Conservation (phyloP, 1,284 basidiomycete genomes). For the Mycosarcoma mackinlayi region DNA sequence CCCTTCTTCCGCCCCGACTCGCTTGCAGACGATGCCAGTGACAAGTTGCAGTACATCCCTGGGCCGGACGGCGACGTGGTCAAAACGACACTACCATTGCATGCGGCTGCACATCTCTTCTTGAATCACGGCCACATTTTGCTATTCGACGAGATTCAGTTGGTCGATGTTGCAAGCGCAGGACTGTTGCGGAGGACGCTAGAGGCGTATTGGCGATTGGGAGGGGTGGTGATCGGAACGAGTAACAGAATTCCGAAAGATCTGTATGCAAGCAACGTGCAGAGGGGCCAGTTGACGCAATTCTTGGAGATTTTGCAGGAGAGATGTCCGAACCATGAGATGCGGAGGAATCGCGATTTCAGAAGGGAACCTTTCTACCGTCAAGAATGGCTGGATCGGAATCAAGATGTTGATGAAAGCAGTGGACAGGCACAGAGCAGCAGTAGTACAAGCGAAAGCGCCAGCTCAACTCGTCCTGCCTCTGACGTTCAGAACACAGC, state of each 20-base stretch:
- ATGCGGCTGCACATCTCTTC: slow-evolving; percentile 72
- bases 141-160: slow-evolving; percentile 79
- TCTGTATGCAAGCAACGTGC: slow-evolving; percentile 78
- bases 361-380: slow-evolving; percentile 67
- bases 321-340: slow-evolving; percentile 75
- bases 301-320: slow-evolving; percentile 76
- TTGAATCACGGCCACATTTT: slow-evolving; percentile 74
- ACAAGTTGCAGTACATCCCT: slow-evolving; percentile 30
- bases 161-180: slow-evolving; percentile 78
- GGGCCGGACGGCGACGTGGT: slow-evolving; percentile 49
- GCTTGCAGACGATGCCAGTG: slow-evolving; percentile 18
- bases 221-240: slow-evolving; percentile 75
- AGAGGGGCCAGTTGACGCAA: slow-evolving; percentile 72
- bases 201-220: slow-evolving; percentile 80
- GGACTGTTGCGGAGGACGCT: slow-evolving; percentile 77
- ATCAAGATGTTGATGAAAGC: slow-evolving; percentile 1
- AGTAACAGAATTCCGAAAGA: slow-evolving; percentile 77
- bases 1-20: slow-evolving; percentile 59
- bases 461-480: not conserved
- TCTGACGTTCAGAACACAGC: not conserved
- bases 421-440: not conserved
- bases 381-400: slow-evolving; percentile 41
- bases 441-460: not conserved
- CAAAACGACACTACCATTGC: slow-evolving; percentile 69
- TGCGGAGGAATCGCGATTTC: slow-evolving; percentile 70